Evolutionary conservation across 345 rosid species (phyloP).

Genomic region (Linum usitatissimum): DNA sequence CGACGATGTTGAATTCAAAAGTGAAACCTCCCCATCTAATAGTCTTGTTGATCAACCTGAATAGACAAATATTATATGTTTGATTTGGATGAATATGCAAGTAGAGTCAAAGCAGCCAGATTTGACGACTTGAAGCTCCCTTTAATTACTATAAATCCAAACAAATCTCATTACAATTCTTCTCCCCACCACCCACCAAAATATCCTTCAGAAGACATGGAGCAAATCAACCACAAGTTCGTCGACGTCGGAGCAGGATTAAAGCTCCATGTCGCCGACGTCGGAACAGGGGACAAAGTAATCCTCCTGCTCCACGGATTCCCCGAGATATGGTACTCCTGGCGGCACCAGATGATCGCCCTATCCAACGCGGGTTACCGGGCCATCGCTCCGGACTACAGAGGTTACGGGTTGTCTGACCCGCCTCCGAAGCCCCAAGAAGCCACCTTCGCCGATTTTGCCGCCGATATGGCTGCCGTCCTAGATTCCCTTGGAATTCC

Average conservation of each 20-base stretch:
- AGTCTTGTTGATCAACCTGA: too few relatives aligned
- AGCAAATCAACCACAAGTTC: not conserved
- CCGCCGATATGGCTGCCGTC: constrained; percentile 24
- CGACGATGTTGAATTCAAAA: too few relatives aligned
- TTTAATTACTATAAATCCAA: too few relatives aligned
- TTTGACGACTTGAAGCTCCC: too few relatives aligned
- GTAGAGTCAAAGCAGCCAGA: too few relatives aligned
- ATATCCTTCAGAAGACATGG: not conserved
- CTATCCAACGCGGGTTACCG: constrained; percentile 26
- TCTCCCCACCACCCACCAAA: not conserved
- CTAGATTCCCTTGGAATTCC: constrained; percentile 21
- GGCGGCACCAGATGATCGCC: constrained; percentile 36
- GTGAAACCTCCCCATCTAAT: too few relatives aligned
- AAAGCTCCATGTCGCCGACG: not conserved
- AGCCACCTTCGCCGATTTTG: constrained; percentile 25
- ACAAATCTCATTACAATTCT: too few relatives aligned
- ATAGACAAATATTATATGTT: too few relatives aligned
- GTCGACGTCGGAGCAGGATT: not conserved
- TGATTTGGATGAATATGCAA: too few relatives aligned
- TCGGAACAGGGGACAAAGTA: constrained; percentile 11
- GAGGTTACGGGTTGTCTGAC: constrained; percentile 29
- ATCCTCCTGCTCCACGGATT: constrained; percentile 36
- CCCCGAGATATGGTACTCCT: constrained; percentile 37
- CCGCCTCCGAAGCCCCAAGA: constrained; percentile 13
- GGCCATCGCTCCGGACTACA: constrained; percentile 29